A percentile compares a stretch with the other conserved stretches of the same genome.
These are phyloP conservation scores for Raphanus sativus DNA, from an alignment of 345 rosid genomes.

Conservation along the genomic window DNA sequence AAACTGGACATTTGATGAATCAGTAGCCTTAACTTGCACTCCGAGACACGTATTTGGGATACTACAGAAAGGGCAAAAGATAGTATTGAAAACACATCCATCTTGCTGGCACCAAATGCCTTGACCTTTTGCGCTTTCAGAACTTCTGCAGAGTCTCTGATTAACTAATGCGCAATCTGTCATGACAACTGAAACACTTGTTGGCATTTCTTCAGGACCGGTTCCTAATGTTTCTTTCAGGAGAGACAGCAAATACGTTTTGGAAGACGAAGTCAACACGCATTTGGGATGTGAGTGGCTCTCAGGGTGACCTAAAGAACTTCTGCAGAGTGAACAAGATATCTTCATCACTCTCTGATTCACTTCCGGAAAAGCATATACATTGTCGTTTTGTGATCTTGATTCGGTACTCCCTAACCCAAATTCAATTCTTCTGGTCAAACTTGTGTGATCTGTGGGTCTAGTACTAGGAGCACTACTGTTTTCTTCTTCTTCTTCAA, in stretches of 20 bases:
- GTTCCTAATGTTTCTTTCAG: constrained; percentile 42
- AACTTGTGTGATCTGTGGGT: constrained; percentile 27
- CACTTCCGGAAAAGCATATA: constrained; percentile 41
- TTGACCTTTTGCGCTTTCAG: constrained; percentile 38
- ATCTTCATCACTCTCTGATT: constrained; percentile 49
- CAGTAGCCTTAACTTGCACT: constrained; percentile 81
- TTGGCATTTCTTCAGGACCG: constrained; percentile 35
- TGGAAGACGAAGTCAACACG: constrained; percentile 57
- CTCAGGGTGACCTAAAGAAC: constrained; percentile 62
- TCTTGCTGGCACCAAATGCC: constrained; percentile 78
- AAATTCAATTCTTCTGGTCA: constrained; percentile 55
- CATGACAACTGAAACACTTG: constrained; percentile 56
- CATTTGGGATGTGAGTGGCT: constrained; percentile 53
- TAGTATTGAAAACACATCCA: constrained; percentile 81
- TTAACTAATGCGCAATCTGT: constrained; percentile 60
- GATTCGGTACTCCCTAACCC: constrained; percentile 42
- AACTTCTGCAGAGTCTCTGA: constrained; percentile 48
- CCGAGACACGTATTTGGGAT: constrained; percentile 62
- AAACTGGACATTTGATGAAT: constrained; percentile 71
- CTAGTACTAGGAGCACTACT: constrained; percentile 28
- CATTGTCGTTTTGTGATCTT: constrained; percentile 34
- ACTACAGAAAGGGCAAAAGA: constrained; percentile 80
- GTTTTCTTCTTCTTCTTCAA: constrained; percentile 42
- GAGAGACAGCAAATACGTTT: constrained; percentile 58
- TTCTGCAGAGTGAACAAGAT: constrained; percentile 70